Conservation (phyloP, 2,329 filamentous ascomycete genomes). For the Aspergillus tubingensis region DNA sequence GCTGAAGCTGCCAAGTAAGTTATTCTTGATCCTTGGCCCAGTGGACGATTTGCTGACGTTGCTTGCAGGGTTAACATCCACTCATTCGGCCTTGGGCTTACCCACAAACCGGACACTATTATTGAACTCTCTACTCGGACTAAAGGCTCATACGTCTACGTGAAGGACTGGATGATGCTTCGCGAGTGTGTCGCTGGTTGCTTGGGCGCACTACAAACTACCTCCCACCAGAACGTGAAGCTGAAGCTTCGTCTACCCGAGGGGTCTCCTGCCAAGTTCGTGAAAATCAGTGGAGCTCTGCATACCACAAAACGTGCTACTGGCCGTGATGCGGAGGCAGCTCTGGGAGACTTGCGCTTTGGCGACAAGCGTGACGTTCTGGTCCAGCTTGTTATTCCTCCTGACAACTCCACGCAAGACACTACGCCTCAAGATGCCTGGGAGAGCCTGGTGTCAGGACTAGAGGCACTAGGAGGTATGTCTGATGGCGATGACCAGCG, state of each 20-base stretch:
- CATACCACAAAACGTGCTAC: constrained; percentile 96
- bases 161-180: constrained; percentile 99
- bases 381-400: constrained; percentile 88
- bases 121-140: constrained; percentile 94
- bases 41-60: constrained; percentile 24
- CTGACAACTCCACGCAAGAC: constrained; percentile 80
- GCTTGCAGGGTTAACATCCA: constrained; percentile 78
- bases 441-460: constrained; percentile 93
- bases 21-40: background rate
- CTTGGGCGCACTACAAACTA: constrained; percentile 84
- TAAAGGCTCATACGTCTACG: constrained; percentile 95
- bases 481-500: constrained; percentile 84
- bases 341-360: constrained; percentile 87
- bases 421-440: constrained; percentile 89
- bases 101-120: constrained; percentile 98
- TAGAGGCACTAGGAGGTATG: constrained; percentile 88
- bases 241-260: constrained; percentile 91
- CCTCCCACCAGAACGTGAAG: constrained; percentile 98
- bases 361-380: constrained; percentile 94
- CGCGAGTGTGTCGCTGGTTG: constrained; percentile 94
- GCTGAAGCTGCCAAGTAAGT: constrained; percentile 94
- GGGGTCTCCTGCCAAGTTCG: constrained; percentile 95
- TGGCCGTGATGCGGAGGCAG: constrained; percentile 89
- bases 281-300: constrained; percentile 95
- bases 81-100: constrained; percentile 93